Evolutionary conservation across 306 rosid genomes (phyloP).

Genomic region (Pueraria montana): DNA sequence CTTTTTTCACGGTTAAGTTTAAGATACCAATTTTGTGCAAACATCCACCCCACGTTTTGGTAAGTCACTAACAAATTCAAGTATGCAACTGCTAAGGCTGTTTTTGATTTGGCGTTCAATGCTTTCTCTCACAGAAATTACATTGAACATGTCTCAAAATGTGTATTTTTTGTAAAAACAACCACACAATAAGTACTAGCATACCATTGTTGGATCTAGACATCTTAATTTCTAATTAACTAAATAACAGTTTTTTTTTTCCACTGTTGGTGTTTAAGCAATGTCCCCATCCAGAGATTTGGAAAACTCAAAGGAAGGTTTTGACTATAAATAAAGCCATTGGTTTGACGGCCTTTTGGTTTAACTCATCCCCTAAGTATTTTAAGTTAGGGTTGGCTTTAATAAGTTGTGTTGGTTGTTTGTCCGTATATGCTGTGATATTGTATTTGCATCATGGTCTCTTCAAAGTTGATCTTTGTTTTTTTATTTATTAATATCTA

Average conservation of each 20-base stretch:
- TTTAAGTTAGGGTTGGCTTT: not conserved
- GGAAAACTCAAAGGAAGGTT: not conserved
- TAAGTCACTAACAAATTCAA: not conserved
- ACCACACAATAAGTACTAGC: not conserved
- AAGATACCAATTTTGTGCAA: not conserved
- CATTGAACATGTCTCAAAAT: no score
- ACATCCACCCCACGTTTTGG: not conserved
- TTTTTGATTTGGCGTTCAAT: no score
- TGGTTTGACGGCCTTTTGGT: not conserved
- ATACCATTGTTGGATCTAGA: not conserved
- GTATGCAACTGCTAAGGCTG: not conserved
- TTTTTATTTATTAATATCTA: not conserved
- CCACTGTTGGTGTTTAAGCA: not conserved
- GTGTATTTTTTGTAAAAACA: no score
- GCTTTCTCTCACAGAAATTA: no score
- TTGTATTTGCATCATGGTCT: not conserved
- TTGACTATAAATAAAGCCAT: not conserved
- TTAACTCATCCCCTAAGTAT: not conserved
- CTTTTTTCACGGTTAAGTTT: not conserved
- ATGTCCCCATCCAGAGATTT: not conserved
- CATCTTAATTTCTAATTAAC: slow-evolving; percentile 10
- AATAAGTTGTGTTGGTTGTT: no score
- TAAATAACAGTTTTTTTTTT: not conserved
- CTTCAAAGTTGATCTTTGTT: not conserved
- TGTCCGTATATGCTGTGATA: not conserved